phyloP scores from a whole-genome alignment of 2,329 filamentous ascomycete species.

The Harringtonia aguacate region DNA sequence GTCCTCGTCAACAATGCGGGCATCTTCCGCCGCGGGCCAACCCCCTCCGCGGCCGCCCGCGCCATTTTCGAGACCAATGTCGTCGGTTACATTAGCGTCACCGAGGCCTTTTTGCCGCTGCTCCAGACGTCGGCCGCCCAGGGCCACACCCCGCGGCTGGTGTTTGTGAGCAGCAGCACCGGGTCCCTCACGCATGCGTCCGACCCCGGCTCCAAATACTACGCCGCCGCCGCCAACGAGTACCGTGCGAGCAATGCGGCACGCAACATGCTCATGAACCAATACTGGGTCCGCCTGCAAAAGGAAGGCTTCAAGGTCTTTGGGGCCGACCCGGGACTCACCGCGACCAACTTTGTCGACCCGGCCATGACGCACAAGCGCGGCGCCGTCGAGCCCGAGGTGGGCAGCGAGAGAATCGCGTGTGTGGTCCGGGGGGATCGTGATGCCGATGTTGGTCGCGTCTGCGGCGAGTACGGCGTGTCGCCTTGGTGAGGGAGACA shows the following conservation, averaged over 20 bases:
- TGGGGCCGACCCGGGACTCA: background rate
- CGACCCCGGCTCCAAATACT: conserved; percentile 8
- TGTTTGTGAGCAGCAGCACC: conserved; percentile 13
- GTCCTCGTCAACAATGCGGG: conserved; percentile 8
- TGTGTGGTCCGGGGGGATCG: background rate
- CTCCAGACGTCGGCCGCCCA: conserved; percentile 8
- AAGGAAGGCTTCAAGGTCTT: background rate
- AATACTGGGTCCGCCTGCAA: conserved; percentile 9
- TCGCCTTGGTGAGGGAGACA: background rate
- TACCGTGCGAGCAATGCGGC: conserved; percentile 15
- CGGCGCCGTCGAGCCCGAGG: background rate
- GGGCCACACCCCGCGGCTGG: conserved; percentile 7
- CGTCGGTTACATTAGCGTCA: conserved; percentile 16
- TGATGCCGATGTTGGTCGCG: background rate
- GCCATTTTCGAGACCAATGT: conserved; percentile 13
- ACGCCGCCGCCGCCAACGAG: conserved; percentile 3
- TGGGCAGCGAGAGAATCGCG: background rate
- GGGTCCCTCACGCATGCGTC: conserved; percentile 12
- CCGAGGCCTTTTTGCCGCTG: conserved; percentile 18
- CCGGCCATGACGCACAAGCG: background rate
- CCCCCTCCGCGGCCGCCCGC: background rate
- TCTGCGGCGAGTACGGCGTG: background rate
- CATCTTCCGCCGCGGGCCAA: background rate
- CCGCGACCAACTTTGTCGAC: background rate
- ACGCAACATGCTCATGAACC: conserved; percentile 15